Conservation (phyloP, 2,329 filamentous ascomycete species). For the Xylariales sp. region DNA sequence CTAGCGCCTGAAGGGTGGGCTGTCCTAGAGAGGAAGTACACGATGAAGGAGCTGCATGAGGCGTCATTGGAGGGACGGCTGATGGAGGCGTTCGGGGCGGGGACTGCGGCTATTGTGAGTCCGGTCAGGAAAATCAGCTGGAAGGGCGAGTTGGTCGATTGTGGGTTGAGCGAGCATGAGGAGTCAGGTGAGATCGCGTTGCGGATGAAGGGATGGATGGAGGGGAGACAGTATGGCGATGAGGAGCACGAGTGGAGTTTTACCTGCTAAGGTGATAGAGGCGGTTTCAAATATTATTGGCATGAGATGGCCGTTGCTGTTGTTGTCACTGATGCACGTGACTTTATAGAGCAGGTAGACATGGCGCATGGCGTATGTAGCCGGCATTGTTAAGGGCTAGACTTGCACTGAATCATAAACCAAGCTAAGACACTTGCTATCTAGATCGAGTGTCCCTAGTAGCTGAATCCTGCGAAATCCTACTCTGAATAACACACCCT, state of each 20-base stretch:
- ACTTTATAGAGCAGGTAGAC: neutral
- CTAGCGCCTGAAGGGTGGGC: constrained; percentile 84
- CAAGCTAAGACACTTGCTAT: too few relatives aligned
- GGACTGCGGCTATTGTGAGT: constrained; percentile 90
- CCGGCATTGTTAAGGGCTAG: too few relatives aligned
- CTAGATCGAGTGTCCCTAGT: too few relatives aligned
- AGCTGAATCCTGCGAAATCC: too few relatives aligned
- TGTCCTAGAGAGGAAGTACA: constrained; percentile 83
- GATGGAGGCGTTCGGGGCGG: constrained; percentile 88
- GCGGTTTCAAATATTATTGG: neutral
- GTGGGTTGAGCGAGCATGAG: constrained; percentile 72
- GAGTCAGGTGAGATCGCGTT: constrained; percentile 84
- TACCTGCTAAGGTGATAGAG: constrained; percentile 27
- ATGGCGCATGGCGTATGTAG: constrained; percentile 10
- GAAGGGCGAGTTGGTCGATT: constrained; percentile 75
- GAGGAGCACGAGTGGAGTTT: constrained; percentile 90
- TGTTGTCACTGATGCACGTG: neutral
- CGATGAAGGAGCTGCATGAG: constrained; percentile 79
- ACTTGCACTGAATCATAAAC: too few relatives aligned
- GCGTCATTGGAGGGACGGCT: constrained; percentile 80
- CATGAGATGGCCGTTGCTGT: neutral
- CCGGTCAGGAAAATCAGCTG: constrained; percentile 87
- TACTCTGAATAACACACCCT: too few relatives aligned
- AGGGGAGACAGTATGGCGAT: constrained; percentile 91
- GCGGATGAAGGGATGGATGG: constrained; percentile 95